Base-by-base conservation (phyloP, 2,329 filamentous ascomycete species). In the Corinectria fuckeliana region DNA sequence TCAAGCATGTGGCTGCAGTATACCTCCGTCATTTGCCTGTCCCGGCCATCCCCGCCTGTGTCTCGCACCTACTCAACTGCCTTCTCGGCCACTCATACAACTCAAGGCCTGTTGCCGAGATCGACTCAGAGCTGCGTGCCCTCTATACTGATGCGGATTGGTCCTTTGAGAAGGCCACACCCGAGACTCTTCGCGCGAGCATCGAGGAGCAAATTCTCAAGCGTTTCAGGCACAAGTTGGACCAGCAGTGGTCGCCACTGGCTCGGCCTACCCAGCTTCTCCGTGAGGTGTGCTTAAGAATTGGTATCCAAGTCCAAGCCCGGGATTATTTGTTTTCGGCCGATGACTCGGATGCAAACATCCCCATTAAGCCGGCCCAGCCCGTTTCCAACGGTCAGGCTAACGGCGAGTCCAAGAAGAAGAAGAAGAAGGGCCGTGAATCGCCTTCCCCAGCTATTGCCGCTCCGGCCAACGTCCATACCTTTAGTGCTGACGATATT, bases 31-130 rank as follows among this genome's bases (percentile, higher is more conserved):
- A 91, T 63, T 78, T 97, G 18, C 92, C 95, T 20, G 84, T 90
- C 63, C 88, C 91, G 13, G 89, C 98, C 63, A 88, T 90, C n/a
- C 85, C 91, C 48, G 82, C 91, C 60, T 94, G 91, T 74, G 80
- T 94, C 61, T 83, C 93, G 6, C 95, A 99, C 74, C 82, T 99
- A 50, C 84, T 99, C 67, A 99, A 99, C 82, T 99, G 95, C 77
- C 82, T 99, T 38, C 82, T 99, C 32, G 95, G 95, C 13, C 82
- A 83, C 47, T 85, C 85, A 39, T 78, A 94, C 56, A 97, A 96
- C 75, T 71, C 85, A n/a, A 87, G 89, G 68, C 95, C 95, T 23
- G 82, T 84, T 50, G 87, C 92, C 36, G 91, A 96, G 62, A 82
- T 93, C 58, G 93, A 98, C 68, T 80, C 88, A 60, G 83, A 85